phyloP scores from a whole-genome alignment of 2,329 filamentous ascomycete species.

The Diatrype stigma region DNA sequence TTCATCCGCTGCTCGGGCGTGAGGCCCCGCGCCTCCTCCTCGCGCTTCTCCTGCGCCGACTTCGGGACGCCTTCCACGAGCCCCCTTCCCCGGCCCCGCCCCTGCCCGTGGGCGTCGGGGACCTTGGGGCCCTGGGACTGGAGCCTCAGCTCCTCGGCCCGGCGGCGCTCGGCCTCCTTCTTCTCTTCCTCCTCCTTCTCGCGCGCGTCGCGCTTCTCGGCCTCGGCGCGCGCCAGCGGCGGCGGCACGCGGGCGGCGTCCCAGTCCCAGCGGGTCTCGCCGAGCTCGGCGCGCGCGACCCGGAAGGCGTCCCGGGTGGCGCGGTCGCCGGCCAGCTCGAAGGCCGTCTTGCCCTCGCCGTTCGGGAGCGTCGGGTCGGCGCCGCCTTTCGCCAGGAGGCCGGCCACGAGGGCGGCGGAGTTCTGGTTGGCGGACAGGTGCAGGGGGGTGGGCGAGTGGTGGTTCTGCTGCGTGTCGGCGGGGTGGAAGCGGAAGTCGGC shows the following conservation, averaged over 20 bases:
- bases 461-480: slow-evolving; percentile 57
- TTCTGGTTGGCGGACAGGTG: slow-evolving; percentile 84
- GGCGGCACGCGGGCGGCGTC: slow-evolving; percentile 67
- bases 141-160: slow-evolving; percentile 70
- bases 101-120: slow-evolving; percentile 30
- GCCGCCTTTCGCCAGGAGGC: slow-evolving; percentile 68
- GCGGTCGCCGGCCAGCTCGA: slow-evolving; percentile 82
- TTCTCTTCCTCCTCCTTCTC: slow-evolving; percentile 67
- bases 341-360: slow-evolving; percentile 75
- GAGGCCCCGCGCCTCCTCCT: slow-evolving; percentile 79
- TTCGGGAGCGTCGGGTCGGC: slow-evolving; percentile 71
- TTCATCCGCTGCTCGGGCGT: slow-evolving; percentile 82
- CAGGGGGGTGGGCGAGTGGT: slow-evolving; percentile 78
- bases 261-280: slow-evolving; percentile 77
- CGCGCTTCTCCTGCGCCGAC: slow-evolving; percentile 73
- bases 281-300: slow-evolving; percentile 76
- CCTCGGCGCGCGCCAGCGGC: slow-evolving; percentile 66
- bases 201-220: slow-evolving; percentile 61
- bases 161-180: slow-evolving; percentile 66
- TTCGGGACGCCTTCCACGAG: slow-evolving; percentile 60
- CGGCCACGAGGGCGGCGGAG: slow-evolving; percentile 69
- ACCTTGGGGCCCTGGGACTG: slow-evolving; percentile 60
- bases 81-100: slow-evolving; percentile 43
- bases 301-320: slow-evolving; percentile 87
- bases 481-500: slow-evolving; percentile 75